Conservation (phyloP, 1,284 basidiomycete species). For the Ganoderma lingzhi region DNA sequence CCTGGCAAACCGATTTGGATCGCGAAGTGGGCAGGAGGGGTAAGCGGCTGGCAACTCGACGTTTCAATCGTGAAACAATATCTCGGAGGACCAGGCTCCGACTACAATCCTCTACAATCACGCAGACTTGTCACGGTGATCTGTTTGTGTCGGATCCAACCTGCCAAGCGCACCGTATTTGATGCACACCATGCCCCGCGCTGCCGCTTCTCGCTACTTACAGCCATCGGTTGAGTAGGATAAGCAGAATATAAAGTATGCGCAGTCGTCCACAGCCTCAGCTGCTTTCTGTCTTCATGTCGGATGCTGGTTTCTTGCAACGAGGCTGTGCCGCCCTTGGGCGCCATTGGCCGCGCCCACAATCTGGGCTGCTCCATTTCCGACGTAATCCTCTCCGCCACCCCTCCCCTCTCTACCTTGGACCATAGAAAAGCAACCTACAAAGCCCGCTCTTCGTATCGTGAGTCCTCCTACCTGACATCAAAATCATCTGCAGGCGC, state of each 20-base stretch:
- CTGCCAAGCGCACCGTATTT: too few relatives aligned
- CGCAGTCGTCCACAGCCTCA: not conserved
- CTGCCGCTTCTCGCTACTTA: too few relatives aligned
- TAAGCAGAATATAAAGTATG: not conserved
- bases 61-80: not conserved
- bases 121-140: too few relatives aligned
- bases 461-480: constrained; percentile 12
- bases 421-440: not conserved
- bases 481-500: constrained; percentile 2
- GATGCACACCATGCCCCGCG: not conserved
- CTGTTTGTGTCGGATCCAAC: too few relatives aligned
- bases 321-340: constrained; percentile 30
- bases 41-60: too few relatives aligned
- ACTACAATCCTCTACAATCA: too few relatives aligned
- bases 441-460: too few relatives aligned
- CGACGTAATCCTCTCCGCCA: not conserved
- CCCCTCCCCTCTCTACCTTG: not conserved
- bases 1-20: too few relatives aligned
- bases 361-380: not conserved
- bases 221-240: not conserved
- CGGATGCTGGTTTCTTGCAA: not conserved
- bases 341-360: constrained; percentile 7
- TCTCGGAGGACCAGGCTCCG: not conserved
- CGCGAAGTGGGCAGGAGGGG: too few relatives aligned
- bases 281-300: not conserved